Conservation (phyloP, 768 basidiomycete species). For the Auriscalpium microsporum region DNA sequence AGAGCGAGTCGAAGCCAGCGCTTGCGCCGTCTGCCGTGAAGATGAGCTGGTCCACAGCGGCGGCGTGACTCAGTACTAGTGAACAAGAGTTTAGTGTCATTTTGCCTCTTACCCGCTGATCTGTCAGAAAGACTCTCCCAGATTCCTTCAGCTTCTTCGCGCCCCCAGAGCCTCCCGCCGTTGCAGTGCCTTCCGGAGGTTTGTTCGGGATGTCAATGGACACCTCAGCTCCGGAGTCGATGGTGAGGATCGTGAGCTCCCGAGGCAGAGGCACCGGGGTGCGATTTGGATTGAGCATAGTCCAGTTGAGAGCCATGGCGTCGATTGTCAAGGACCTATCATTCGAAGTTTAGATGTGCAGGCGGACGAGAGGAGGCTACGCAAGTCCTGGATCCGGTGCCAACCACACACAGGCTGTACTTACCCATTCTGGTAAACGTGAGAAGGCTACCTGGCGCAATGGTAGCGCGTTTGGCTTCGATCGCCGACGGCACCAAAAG, state of each 20-base stretch:
- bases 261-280: slow-evolving; percentile 55
- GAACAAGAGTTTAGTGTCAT: background rate
- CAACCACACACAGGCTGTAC: background rate
- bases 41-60: slow-evolving; percentile 41
- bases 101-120: slow-evolving; percentile 51
- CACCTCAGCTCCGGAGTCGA: slow-evolving; percentile 53
- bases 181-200: slow-evolving; percentile 33
- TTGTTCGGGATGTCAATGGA: slow-evolving; percentile 48
- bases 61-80: background rate
- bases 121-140: slow-evolving; percentile 59
- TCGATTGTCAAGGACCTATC: background rate
- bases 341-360: background rate
- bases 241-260: slow-evolving; percentile 48
- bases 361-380: background rate
- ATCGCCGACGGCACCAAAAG: slow-evolving; percentile 75
- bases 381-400: background rate
- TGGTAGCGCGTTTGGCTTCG: slow-evolving; percentile 96
- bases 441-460: slow-evolving; percentile 61
- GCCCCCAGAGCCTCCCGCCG: slow-evolving; percentile 46
- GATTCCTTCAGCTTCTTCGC: slow-evolving; percentile 47
- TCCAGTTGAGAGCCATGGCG: slow-evolving; percentile 76
- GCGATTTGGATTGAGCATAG: slow-evolving; percentile 51
- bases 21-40: slow-evolving; percentile 29
- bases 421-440: no score
- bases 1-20: slow-evolving; percentile 34